Evolutionary conservation across 257 asterid species (phyloP), one percentile per base, ranked within the genome.

Genomic region (Capsicum chinense): DNA sequence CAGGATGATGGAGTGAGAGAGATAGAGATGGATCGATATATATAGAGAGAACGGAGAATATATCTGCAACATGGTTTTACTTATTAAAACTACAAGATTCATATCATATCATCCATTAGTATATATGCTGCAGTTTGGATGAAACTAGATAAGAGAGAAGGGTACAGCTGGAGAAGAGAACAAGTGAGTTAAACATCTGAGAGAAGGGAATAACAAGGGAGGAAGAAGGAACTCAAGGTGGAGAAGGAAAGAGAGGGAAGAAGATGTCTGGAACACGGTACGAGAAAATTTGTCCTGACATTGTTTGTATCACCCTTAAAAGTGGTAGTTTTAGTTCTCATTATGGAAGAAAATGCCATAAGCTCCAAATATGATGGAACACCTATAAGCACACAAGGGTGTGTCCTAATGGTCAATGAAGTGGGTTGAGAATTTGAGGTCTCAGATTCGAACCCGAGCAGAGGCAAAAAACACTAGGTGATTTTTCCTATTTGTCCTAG

Each of bases 171-270:
- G 59, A 47, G 79, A 47, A 71, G 79, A 44, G 57, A 71, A n/a
- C 39, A 47, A 50, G 80, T 74, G 80, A 74, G 50, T 50, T 19
- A 52, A 42, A 74, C 44, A 74, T 69, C 33, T 69, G 78, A 50
- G 59, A 74, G 42, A 74, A 19, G 80, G 60, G n/a, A 74, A 73
- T 73, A 73, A 7, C 19, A 15, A 69, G 79, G 15, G 15, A 69
- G 56, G 79, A 42, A 37, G 54, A 39, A 68, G 76, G 70, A 63
- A 63, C 70, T 26, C 17, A 26, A 63, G 44, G 42, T 8, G 9
- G 44, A 68, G 52, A 39, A 68, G 54, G 16, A n/a, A 71, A 47
- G 80, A 48, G 80, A 73, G n/a, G 14, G 60, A 48, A 21, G 59
- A 73, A 48, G 78, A 47, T 48, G 12, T 73, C 80, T 73, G 79